Evolutionary conservation across 495 filamentous ascomycete species (phyloP).

Genomic region (Penicillium turbatum): DNA sequence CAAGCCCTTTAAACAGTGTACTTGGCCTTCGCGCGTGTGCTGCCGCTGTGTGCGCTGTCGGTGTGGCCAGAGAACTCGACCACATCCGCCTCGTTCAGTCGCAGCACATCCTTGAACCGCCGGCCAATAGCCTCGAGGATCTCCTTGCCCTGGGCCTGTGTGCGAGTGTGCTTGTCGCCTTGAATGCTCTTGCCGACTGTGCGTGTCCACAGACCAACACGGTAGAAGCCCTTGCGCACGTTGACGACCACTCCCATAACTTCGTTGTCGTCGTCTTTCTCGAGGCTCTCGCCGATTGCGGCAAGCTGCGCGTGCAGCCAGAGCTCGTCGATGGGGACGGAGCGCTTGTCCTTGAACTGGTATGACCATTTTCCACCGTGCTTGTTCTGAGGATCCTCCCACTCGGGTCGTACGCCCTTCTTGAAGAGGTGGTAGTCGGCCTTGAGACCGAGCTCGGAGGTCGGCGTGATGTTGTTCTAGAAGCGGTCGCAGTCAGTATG

Average conservation of each 20-base stretch:
- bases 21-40: constrained; percentile 93
- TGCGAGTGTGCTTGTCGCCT: constrained; percentile 66
- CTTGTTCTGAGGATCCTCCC: constrained; percentile 98
- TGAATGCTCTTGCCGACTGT: constrained; percentile 80
- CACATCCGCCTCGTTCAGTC: constrained; percentile 64
- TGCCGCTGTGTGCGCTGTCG: constrained; percentile 85
- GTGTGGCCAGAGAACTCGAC: constrained; percentile 97
- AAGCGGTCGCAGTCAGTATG: neutral
- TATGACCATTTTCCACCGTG: constrained; percentile 98
- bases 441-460: constrained; percentile 92
- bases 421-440: constrained; percentile 99
- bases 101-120: constrained; percentile 86
- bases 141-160: constrained; percentile 74
- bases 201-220: constrained; percentile 89
- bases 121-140: constrained; percentile 75
- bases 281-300: constrained; percentile 96
- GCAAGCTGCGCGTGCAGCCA: constrained; percentile 97
- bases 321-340: constrained; percentile 84
- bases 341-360: constrained; percentile 91
- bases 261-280: constrained; percentile 84
- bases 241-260: constrained; percentile 99
- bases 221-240: constrained; percentile 95
- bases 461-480: constrained; percentile 97
- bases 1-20: constrained; percentile 60
- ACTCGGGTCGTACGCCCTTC: constrained; percentile 91